Conservation (phyloP, 1,284 basidiomycete species). For the Naganishia liquefaciens region DNA sequence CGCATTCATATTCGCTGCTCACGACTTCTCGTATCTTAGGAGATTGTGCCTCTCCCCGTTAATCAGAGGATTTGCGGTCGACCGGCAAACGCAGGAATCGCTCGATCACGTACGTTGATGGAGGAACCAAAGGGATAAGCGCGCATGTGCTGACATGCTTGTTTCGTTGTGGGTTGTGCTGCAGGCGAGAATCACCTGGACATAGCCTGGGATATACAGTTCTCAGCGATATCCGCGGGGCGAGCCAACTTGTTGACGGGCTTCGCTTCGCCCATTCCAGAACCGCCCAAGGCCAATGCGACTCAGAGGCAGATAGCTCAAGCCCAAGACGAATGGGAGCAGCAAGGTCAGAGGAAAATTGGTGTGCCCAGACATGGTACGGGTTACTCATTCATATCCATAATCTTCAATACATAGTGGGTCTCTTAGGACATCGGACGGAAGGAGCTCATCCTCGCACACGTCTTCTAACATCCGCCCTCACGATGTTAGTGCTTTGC, state of each 20-base stretch:
- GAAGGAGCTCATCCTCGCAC: constrained; percentile 13
- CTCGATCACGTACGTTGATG: too few relatives aligned
- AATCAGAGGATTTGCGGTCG: not conserved
- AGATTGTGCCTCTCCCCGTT: constrained; percentile 9
- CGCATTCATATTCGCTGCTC: not conserved
- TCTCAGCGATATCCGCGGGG: constrained; percentile 12
- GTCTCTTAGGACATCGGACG: constrained; percentile 9
- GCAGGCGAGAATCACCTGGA: constrained; percentile 8
- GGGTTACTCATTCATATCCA: not conserved
- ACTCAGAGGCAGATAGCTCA: constrained; percentile 3
- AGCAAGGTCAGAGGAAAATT: not conserved
- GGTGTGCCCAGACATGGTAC: not conserved
- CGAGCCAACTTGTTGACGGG: not conserved
- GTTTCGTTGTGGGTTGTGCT: not conserved
- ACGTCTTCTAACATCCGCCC: not conserved
- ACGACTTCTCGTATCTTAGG: not conserved
- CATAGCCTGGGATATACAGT: constrained; percentile 1
- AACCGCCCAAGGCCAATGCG: not conserved
- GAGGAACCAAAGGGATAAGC: too few relatives aligned
- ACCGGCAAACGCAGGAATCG: too few relatives aligned
- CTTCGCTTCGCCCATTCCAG: not conserved
- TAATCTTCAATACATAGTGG: not conserved
- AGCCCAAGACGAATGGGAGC: constrained; percentile 14
- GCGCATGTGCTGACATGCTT: not conserved
- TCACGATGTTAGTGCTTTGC: not conserved